Percentiles rank a stretch among this genome's conserved stretches.
Evolutionary conservation across 2,329 filamentous ascomycete genomes (phyloP).

Genomic region (Aureobasidium subglaciale): DNA sequence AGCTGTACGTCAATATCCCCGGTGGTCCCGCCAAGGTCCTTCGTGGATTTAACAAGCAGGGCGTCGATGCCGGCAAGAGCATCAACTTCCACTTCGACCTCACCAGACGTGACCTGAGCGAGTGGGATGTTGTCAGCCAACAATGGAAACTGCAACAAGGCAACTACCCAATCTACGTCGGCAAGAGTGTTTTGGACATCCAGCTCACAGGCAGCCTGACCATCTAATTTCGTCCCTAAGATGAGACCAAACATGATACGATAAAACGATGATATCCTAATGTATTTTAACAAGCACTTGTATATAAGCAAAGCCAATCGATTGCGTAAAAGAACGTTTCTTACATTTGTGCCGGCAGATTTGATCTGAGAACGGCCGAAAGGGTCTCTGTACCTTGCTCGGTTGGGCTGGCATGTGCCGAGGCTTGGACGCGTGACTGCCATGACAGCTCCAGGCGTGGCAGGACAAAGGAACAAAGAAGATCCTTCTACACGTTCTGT

Average conservation of each 20-base stretch:
- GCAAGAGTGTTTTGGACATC: slow-evolving; percentile 31
- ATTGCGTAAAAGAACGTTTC: slow-evolving; percentile 2
- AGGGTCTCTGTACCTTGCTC: not conserved
- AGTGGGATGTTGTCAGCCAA: slow-evolving; percentile 44
- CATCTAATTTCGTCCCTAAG: slow-evolving; percentile 7
- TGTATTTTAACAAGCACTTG: not conserved
- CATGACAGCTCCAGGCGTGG: not conserved
- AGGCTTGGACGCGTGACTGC: not conserved
- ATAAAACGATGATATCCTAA: not conserved
- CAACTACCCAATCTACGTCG: slow-evolving; percentile 41
- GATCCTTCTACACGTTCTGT: not conserved
- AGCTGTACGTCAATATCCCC: slow-evolving; percentile 35
- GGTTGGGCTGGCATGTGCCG: not conserved
- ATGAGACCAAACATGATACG: not conserved
- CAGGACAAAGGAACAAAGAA: not conserved
- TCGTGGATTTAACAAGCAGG: slow-evolving; percentile 29
- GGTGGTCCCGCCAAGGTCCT: slow-evolving; percentile 23
- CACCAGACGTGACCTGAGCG: slow-evolving; percentile 40
- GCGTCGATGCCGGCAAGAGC: slow-evolving; percentile 24
- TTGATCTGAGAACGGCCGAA: not conserved
- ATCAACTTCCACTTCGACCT: slow-evolving; percentile 31
- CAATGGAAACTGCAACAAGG: slow-evolving; percentile 44
- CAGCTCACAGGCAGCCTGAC: slow-evolving; percentile 21
- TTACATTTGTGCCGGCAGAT: not conserved
- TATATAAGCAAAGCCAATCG: not conserved